A percentile compares a stretch with the other conserved stretches of the same genome.
Evolutionary conservation across 2,329 filamentous ascomycete genomes (phyloP).

Genomic region (Fusarium sp.): DNA sequence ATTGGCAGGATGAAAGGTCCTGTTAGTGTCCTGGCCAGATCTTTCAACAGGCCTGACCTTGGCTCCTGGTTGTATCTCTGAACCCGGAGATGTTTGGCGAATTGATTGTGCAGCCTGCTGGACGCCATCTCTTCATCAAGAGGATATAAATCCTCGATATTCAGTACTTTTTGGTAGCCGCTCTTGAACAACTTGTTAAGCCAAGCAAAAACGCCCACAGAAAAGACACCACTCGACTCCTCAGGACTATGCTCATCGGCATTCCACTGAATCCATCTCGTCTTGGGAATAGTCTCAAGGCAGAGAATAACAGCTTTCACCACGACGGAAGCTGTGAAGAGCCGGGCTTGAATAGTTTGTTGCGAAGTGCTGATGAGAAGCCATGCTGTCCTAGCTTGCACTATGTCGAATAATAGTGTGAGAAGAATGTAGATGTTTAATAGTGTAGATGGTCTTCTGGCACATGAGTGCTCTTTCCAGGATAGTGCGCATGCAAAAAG

Average conservation of each 20-base stretch:
- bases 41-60: constrained; percentile 47
- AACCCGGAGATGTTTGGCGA: constrained; percentile 36
- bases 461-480: constrained; percentile 51
- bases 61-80: constrained; percentile 41
- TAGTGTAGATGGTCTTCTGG: constrained; percentile 56
- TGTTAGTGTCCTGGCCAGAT: constrained; percentile 47
- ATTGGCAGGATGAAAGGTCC: constrained; percentile 51
- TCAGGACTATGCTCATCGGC: constrained; percentile 53
- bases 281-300: constrained; percentile 54
- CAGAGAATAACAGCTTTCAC: constrained; percentile 52
- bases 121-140: constrained; percentile 48
- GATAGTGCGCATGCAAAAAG: constrained; percentile 49
- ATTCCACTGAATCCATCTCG: constrained; percentile 54
- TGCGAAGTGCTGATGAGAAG: constrained; percentile 43
- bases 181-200: constrained; percentile 50
- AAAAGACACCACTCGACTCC: constrained; percentile 50
- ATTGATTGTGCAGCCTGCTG: constrained; percentile 28
- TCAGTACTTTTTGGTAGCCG: constrained; percentile 52
- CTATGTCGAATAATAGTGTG: constrained; percentile 57
- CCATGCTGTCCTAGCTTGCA: constrained; percentile 57
- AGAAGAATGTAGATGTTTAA: constrained; percentile 56
- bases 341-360: constrained; percentile 39
- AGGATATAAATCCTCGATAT: constrained; percentile 50
- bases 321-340: constrained; percentile 52
- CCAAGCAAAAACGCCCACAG: constrained; percentile 51